Conservation (phyloP, 1,139 yeast genomes). For the Blastobotrys persicus region DNA sequence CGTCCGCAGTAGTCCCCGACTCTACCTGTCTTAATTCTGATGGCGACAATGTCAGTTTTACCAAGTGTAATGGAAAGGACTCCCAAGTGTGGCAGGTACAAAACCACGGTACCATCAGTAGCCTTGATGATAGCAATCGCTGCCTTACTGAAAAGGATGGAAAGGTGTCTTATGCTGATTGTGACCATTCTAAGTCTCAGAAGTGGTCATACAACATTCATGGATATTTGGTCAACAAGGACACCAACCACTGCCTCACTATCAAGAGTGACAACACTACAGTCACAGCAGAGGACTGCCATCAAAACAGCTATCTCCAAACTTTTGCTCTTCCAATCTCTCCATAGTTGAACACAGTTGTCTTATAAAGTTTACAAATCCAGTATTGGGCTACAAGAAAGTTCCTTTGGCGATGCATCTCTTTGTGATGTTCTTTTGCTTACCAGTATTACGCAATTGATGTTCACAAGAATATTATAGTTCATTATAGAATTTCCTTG, state of each 20-base stretch:
- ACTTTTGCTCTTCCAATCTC: slow-evolving; percentile 3
- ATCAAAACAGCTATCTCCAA: neutral
- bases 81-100: slow-evolving; percentile 12
- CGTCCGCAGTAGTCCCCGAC: slow-evolving; percentile 1
- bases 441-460: no score
- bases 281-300: neutral
- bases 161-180: neutral
- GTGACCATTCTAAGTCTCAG: neutral
- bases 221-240: slow-evolving; percentile 10
- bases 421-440: no score
- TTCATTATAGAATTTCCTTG: neutral
- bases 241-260: slow-evolving; percentile 10
- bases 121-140: neutral
- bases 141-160: slow-evolving; percentile 5
- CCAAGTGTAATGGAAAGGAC: slow-evolving; percentile 8
- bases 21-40: neutral
- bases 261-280: slow-evolving; percentile 1
- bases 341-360: no score
- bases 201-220: slow-evolving; percentile 10
- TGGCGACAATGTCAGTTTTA: neutral
- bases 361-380: no score
- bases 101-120: slow-evolving; percentile 10
- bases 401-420: no score
- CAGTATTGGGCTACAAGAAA: no score
- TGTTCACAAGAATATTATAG: no score